Evolutionary conservation across 2,329 filamentous ascomycete species (phyloP).

Genomic region (Fonsecaea multimorphosa): DNA sequence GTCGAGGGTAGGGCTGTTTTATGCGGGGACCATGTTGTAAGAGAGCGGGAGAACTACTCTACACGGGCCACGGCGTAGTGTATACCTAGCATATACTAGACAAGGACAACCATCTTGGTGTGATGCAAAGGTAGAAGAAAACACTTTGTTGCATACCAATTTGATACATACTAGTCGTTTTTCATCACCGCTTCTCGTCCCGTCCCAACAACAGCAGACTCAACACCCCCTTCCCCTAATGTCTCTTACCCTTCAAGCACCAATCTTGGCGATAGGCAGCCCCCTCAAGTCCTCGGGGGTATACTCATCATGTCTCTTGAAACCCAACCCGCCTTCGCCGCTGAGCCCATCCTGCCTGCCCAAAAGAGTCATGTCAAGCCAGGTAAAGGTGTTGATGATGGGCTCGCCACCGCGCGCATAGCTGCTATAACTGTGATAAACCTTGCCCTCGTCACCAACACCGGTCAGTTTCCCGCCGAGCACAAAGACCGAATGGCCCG

Average conservation of each 20-base stretch:
- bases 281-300: constrained; percentile 27
- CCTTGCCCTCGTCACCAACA: constrained; percentile 39
- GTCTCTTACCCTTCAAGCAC: background rate
- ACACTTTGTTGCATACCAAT: no score
- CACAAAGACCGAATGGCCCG: constrained; percentile 49
- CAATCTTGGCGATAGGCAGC: background rate
- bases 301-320: constrained; percentile 34
- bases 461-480: constrained; percentile 33
- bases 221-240: no score
- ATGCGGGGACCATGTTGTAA: no score
- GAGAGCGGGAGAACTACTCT: no score
- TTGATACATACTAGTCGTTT: no score
- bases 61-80: no score
- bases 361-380: constrained; percentile 33
- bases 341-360: constrained; percentile 32
- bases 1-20: no score
- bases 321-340: constrained; percentile 26
- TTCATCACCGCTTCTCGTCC: no score
- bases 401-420: constrained; percentile 31
- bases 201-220: background rate
- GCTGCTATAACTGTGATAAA: constrained; percentile 49
- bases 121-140: no score
- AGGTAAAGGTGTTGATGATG: constrained; percentile 27
- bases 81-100: no score
- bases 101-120: no score